Percentiles rank a stretch among this genome's conserved stretches.
Evolutionary conservation across 1,139 yeast genomes (phyloP).

Genomic region (Debaryomyces udenii): DNA sequence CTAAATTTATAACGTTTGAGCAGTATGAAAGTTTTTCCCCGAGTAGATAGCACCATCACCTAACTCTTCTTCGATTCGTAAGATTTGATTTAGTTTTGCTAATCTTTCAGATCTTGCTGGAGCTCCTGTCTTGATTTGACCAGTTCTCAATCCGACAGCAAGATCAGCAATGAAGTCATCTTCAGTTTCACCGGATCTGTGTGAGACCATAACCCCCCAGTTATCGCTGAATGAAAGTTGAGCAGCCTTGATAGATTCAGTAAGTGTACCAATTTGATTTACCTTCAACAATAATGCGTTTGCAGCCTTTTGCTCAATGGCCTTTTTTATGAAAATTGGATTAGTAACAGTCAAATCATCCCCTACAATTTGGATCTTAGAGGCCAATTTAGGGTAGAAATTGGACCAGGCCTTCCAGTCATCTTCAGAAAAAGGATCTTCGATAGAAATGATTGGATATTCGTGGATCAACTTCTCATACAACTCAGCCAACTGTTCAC

Average conservation of each 20-base stretch:
- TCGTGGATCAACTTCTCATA: conserved; percentile 71
- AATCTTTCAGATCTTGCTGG: conserved; percentile 97
- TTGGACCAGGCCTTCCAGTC: conserved; percentile 94
- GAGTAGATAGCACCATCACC: conserved; percentile 90
- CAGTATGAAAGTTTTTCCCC: conserved; percentile 72
- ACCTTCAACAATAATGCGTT: conserved; percentile 88
- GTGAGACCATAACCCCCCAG: conserved; percentile 95
- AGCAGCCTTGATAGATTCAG: conserved; percentile 88
- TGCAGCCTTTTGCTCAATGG: conserved; percentile 88
- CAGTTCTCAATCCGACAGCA: conserved; percentile 89
- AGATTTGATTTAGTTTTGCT: conserved; percentile 89
- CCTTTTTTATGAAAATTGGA: conserved; percentile 82
- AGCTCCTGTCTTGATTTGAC: conserved; percentile 97
- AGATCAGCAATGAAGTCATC: conserved; percentile 93
- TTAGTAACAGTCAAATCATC: conserved; percentile 95
- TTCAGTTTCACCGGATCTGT: conserved; percentile 96
- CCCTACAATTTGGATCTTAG: conserved; percentile 77
- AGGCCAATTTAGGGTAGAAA: conserved; percentile 66
- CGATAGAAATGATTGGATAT: conserved; percentile 91
- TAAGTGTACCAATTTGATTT: conserved; percentile 84
- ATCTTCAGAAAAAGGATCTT: conserved; percentile 95
- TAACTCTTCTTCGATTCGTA: conserved; percentile 91
- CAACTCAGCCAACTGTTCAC: conserved; percentile 74
- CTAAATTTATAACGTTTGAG: conserved; percentile 30
- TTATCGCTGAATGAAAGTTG: conserved; percentile 78